Base-by-base conservation (phyloP, 768 basidiomycete species). In the Boletus fagicola region DNA sequence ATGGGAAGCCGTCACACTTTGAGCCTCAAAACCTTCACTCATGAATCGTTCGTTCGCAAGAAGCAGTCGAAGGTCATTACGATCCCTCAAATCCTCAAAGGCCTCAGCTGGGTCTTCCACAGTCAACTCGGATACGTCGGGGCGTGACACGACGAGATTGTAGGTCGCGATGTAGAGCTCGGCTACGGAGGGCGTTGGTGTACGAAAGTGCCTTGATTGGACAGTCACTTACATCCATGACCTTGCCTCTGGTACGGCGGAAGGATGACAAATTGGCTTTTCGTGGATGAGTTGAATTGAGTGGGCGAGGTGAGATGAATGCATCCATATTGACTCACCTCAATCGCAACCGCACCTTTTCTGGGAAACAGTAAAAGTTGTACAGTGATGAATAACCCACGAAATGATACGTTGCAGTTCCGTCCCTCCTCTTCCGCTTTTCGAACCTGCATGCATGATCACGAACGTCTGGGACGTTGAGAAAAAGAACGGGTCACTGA, bases 101-200 rank as follows among this genome's bases (percentile, higher is more conserved):
- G 92, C 91, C 74, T 99, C 97, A 0, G 94, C 94, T 1, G 97
- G 97, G 70, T 99, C 97, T 74, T 99, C 97, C 22, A 99, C 91
- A 1, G 94, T 97, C 42, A 98, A 75, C 72, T 98, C 96, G n/a
- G 90, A 87, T 39, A 96, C 83, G 49, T 82, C 75, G 2, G 86
- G 78, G 48, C 81, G 82, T 15, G 80, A 75, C 43, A 90, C 71
- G 20, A 90, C 81, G 66, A 91, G 83, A 66, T 85, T 80, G 75
- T 95, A 96, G 52, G 94, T 87, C 1, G 93, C 85, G 45, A 77
- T 83, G 78, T 97, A 98, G 13, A 98, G 83, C 60, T 88, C 86
- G 49, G 94, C 94, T 96, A 65, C 8, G 58, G 30, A 30, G 22
- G 22, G 45, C 6, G 47, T 58, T 22, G 30, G 36, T 24, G 12